A percentile compares a stretch with the other conserved stretches of the same genome.
Evolutionary conservation across 306 rosid species (phyloP).

Genomic region (Corylus avellana): DNA sequence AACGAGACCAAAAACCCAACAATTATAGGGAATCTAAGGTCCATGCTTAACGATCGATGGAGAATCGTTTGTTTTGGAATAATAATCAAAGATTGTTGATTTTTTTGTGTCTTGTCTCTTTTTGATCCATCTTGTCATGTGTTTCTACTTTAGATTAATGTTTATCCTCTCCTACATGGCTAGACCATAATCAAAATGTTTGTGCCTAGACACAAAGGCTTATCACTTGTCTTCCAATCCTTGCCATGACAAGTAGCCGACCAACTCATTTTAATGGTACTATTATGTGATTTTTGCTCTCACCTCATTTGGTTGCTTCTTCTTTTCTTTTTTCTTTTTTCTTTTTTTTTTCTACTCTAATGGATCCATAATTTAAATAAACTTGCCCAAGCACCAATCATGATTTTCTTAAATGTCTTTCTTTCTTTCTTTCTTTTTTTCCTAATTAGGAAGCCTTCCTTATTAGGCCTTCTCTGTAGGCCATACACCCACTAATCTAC

Average conservation of each 20-base stretch:
- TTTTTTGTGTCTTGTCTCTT: conserved; percentile 21
- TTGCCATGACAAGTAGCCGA: conserved; percentile 79
- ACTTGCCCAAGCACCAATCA: conserved; percentile 39
- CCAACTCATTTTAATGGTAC: conserved; percentile 75
- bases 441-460: conserved; percentile 65
- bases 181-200: conserved; percentile 76
- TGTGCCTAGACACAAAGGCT: conserved; percentile 46
- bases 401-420: conserved; percentile 39
- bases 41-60: conserved; percentile 36
- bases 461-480: conserved; percentile 43
- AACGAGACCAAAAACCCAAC: conserved; percentile 23
- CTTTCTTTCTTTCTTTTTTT: conserved; percentile 46
- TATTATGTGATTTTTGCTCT: conserved; percentile 86
- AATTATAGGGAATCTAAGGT: conserved; percentile 47
- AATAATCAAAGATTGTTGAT: conserved; percentile 7
- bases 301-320: conserved; percentile 54
- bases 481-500: conserved; percentile 32
- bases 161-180: conserved; percentile 75
- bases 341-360: conserved; percentile 24
- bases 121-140: conserved; percentile 63
- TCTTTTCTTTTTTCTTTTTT: conserved; percentile 32
- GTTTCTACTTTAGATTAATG: conserved; percentile 55
- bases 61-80: conserved; percentile 24
- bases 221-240: conserved; percentile 62
- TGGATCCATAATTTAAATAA: conserved; percentile 24